These are phyloP conservation scores for Rostrohypoxylon terebratum DNA, from an alignment of 495 filamentous ascomycete species.

Conservation along the genomic window DNA sequence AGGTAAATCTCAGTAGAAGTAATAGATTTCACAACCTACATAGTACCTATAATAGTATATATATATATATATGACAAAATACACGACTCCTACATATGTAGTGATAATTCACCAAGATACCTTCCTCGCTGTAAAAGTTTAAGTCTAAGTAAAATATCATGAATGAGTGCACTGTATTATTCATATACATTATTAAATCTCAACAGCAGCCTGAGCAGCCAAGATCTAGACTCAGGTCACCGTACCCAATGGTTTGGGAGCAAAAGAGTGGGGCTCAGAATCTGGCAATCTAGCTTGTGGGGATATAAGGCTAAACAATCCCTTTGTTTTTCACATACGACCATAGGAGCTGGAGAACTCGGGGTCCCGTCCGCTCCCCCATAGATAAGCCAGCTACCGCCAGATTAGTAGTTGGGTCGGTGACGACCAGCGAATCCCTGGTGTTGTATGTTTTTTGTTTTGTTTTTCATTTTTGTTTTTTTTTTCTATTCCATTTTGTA, in stretches of 20 bases:
- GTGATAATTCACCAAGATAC: too few species aligned
- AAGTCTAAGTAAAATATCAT: too few species aligned
- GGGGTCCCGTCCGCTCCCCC: constrained; percentile 66
- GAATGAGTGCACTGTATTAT: too few species aligned
- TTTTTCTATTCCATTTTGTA: background rate
- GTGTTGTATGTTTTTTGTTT: constrained; percentile 61
- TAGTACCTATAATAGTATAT: too few species aligned
- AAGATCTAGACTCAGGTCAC: background rate
- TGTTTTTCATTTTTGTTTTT: background rate
- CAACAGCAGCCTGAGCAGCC: too few species aligned
- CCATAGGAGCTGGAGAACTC: constrained; percentile 59
- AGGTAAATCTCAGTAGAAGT: too few species aligned
- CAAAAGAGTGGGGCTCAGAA: background rate
- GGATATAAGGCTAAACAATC: background rate
- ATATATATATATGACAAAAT: too few species aligned
- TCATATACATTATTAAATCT: too few species aligned
- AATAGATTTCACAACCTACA: too few species aligned
- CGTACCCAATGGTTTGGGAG: background rate
- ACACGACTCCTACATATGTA: too few species aligned
- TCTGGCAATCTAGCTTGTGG: background rate
- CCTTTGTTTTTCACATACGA: constrained; percentile 52
- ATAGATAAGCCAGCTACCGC: constrained; percentile 56
- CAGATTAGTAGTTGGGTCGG: constrained; percentile 62
- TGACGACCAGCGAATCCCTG: constrained; percentile 63
- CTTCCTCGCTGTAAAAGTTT: too few species aligned